These are phyloP conservation scores for Fraxinus albicans DNA, from an alignment of 305 asterid genomes.

Conservation along the genomic window DNA sequence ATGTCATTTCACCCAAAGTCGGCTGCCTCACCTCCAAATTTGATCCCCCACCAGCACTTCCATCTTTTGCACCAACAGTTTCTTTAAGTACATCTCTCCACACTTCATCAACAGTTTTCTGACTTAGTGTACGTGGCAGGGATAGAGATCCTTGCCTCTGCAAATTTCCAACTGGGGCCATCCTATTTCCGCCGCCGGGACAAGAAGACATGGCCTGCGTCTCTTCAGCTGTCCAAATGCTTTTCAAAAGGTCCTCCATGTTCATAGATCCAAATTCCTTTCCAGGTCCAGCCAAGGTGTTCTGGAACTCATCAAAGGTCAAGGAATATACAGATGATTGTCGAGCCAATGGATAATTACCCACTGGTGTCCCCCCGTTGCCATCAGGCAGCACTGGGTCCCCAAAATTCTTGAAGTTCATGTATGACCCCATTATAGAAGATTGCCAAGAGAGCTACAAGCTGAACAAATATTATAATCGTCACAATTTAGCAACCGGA, in stretches of 20 bases:
- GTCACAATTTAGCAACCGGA: constrained; percentile 18
- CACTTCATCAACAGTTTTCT: constrained; percentile 88
- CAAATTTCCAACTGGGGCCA: constrained; percentile 47
- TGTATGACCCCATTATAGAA: constrained; percentile 63
- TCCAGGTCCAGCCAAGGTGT: constrained; percentile 68
- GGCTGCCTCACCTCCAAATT: constrained; percentile 58
- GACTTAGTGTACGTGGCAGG: constrained; percentile 83
- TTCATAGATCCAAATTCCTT: constrained; percentile 92
- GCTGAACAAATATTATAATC: constrained; percentile 33
- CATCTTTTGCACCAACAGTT: constrained; percentile 39
- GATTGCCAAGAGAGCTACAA: constrained; percentile 26
- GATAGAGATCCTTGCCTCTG: constrained; percentile 88
- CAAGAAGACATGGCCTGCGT: constrained; percentile 46
- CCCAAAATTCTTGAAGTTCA: constrained; percentile 69
- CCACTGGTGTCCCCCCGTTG: constrained; percentile 39
- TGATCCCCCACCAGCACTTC: constrained; percentile 31
- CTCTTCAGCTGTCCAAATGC: constrained; percentile 92
- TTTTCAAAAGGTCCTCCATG: constrained; percentile 95
- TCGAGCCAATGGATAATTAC: constrained; percentile 59
- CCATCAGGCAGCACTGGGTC: constrained; percentile 49
- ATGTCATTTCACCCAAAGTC: constrained; percentile 84
- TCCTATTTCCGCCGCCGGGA: constrained; percentile 36
- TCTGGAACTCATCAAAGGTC: constrained; percentile 95
- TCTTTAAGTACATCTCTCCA: constrained; percentile 81
- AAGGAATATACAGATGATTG: constrained; percentile 80